Base-by-base conservation (phyloP, 345 rosid genomes). In the Boechera retrofracta region DNA sequence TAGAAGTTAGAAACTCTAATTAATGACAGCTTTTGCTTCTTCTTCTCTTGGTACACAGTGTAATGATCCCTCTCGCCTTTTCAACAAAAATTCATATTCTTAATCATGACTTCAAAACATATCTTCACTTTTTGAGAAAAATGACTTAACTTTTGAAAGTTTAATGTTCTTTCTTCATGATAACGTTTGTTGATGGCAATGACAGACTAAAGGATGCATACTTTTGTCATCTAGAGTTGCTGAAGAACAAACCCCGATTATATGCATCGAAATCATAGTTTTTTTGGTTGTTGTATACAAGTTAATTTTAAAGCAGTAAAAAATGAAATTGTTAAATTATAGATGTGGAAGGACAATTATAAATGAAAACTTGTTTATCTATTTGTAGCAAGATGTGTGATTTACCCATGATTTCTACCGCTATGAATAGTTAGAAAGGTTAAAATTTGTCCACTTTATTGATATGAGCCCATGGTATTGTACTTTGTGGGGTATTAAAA, bases 131-230 rank as follows among this genome's bases (percentile, higher is more conserved):
- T 77, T 57, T 4, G 48, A 71, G 62, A 45, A 71, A 77, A 77
- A 64, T 71, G 59, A 55, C 67, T 36, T 15, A 38, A 39, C 81
- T 71, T 64, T 77, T 64, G 48, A 77, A 77, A 77, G 77, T 71
- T 77, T 64, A 57, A 77, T 72, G 81, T 72, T 78, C 74, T 73
- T 67, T 72, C 69, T 73, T 79, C 82, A 73, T 73, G 70, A 68
- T 79, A 73, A 72, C 74, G 82, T 79, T 67, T 73, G 74, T 67
- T 73, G 78, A 44, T 67, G 77, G 47, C 63, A 59, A 51, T 60
- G 69, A 78, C 73, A 60, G 58, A 57, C 28, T 72, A 73, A 53
- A 79, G 38, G 38, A 71, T 48, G 62, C 31, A 64, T 64, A 67
- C 0, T 29, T 61, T 78, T 72, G 33, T 63, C 42, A 67, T 72